Base-by-base conservation (phyloP, 2,329 filamentous ascomycete species). In the Grosmannia serpens region DNA sequence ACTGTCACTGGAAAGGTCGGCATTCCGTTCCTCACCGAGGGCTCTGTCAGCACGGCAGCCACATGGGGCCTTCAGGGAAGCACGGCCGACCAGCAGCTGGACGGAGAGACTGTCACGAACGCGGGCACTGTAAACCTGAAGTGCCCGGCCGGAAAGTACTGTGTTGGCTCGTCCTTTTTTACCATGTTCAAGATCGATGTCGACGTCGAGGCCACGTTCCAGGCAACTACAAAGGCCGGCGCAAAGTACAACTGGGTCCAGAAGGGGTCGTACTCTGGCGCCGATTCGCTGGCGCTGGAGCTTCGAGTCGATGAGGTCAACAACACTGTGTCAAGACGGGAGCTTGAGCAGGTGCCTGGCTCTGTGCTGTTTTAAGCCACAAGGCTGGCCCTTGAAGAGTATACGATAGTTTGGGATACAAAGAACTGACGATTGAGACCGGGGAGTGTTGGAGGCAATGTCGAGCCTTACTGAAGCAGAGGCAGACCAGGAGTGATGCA, bases 301-400 rank as follows among this genome's bases (percentile, higher is more conserved):
- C 35, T 54, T 15, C 52, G 27, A 11, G 33, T 54, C 17, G 64
- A 73, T 75, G 1, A 69, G 66, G 60, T 35, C n/a, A 53, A 53
- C 31, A 38, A 15, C 51, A 53, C 49, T 11, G 13, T 20, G 41
- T n/a, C 41, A 35, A 35, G 11, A 11, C 33, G 33, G 33, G 33
- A 35, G 7, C 33, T 35, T 35, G 33, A 11, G 11, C 33, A 11
- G 7, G 33, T 35, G 33, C 33, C 7, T 35, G 33, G 33, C 33
- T 35, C 33, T 35, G 33, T 35, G 33, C 33, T 7, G 33, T 7
- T 35, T 35, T 35, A 35, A 35, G 11, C 33, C 7, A 35, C 33
- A 35, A 35, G 33, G 33, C 33, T 35, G 33, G 33, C 33, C 33
- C 33, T 35, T 35, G 33, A 35, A 35, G 33, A 35, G 33, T 35